These are phyloP conservation scores for Neurospora sp. DNA, from an alignment of 495 filamentous ascomycete genomes.

Conservation along the genomic window DNA sequence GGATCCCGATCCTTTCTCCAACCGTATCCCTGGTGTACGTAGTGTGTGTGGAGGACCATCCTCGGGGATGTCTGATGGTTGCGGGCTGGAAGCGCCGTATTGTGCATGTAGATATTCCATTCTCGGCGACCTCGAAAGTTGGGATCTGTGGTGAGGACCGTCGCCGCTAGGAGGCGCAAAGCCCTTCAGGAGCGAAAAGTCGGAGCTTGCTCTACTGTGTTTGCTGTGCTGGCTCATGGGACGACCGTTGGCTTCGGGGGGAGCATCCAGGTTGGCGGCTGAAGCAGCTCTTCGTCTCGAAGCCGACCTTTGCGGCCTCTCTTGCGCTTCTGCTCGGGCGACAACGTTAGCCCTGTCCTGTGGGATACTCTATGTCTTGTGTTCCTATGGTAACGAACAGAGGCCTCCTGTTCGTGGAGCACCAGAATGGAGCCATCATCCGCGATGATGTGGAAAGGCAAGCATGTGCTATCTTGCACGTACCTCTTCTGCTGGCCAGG, in stretches of 20 bases:
- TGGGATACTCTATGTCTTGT: not conserved
- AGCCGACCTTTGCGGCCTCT: constrained; percentile 17
- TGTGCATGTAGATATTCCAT: constrained; percentile 16
- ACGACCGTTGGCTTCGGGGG: constrained; percentile 31
- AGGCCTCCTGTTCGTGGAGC: not conserved
- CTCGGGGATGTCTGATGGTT: constrained; percentile 19
- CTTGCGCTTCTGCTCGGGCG: constrained; percentile 4
- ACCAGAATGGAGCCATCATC: not conserved
- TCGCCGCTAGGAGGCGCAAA: constrained; percentile 23
- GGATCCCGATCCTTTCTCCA: constrained; percentile 36
- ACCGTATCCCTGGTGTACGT: constrained; percentile 33
- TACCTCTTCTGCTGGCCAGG: constrained; percentile 53
- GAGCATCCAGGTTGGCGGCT: constrained; percentile 41
- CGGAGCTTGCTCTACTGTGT: constrained; percentile 57
- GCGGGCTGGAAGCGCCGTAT: constrained; percentile 4
- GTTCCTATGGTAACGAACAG: not conserved
- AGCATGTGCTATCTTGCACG: constrained; percentile 24
- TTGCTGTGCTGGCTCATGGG: constrained; percentile 43
- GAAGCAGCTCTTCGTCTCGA: constrained; percentile 38
- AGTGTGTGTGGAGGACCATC: constrained; percentile 31
- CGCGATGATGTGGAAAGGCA: not conserved
- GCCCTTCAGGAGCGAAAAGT: constrained; percentile 43
- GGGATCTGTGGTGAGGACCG: constrained; percentile 21
- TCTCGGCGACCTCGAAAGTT: constrained; percentile 20
- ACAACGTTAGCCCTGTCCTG: constrained; percentile 9